Conservation (phyloP, 2,329 filamentous ascomycete species). For the Colletotrichum sp. region DNA sequence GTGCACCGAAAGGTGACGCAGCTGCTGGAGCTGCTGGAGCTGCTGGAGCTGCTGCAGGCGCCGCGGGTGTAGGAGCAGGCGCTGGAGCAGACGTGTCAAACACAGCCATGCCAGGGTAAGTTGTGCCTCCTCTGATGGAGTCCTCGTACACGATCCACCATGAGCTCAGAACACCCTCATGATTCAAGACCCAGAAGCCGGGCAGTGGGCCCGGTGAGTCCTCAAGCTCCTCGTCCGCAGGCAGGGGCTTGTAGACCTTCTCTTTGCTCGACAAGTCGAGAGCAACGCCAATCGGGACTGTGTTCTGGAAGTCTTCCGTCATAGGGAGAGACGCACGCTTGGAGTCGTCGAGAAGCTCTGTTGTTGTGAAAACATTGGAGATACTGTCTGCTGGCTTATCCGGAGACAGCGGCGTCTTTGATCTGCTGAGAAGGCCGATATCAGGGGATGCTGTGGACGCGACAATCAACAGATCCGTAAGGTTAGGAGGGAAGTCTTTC, state of each 20-base stretch:
- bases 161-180: constrained; percentile 81
- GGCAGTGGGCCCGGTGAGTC: constrained; percentile 83
- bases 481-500: constrained; percentile 77
- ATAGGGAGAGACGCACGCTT: constrained; percentile 78
- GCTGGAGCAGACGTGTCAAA: constrained; percentile 33
- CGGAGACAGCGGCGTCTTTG: constrained; percentile 69
- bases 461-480: constrained; percentile 83
- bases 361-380: constrained; percentile 74
- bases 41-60: constrained; percentile 24
- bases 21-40: constrained; percentile 30
- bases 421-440: constrained; percentile 78
- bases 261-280: constrained; percentile 86
- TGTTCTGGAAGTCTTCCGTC: constrained; percentile 70
- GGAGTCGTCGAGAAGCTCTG: constrained; percentile 75
- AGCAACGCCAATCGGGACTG: constrained; percentile 77
- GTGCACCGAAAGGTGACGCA: constrained; percentile 33
- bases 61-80: constrained; percentile 24
- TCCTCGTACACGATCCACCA: constrained; percentile 96
- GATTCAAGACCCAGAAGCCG: constrained; percentile 83
- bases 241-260: constrained; percentile 78
- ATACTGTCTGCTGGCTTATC: constrained; percentile 65
- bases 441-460: constrained; percentile 82
- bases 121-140: constrained; percentile 75
- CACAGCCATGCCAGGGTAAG: constrained; percentile 72
- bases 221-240: constrained; percentile 76